phyloP scores from a whole-genome alignment of 2,329 filamentous ascomycete genomes.

The Ophiostoma piceae region DNA sequence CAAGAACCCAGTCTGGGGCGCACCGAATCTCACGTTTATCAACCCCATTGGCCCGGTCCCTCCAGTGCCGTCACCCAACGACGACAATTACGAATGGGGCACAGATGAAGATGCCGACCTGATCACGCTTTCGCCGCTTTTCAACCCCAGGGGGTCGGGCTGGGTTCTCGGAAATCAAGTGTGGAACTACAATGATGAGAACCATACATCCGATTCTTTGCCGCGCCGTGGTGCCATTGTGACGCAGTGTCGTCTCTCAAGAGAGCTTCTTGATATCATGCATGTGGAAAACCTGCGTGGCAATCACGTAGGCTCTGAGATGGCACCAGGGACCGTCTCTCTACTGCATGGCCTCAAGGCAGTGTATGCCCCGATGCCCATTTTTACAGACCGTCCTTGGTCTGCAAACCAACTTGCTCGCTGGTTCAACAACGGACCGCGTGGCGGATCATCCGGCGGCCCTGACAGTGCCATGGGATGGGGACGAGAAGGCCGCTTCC shows the following conservation, averaged over 20 bases:
- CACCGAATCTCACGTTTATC: conserved; percentile 51
- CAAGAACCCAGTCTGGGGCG: conserved; percentile 61
- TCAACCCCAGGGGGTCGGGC: conserved; percentile 65
- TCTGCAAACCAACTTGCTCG: conserved; percentile 47
- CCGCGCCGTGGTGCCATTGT: conserved; percentile 73
- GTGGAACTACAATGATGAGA: conserved; percentile 57
- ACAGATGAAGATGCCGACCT: conserved; percentile 34
- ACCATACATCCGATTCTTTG: conserved; percentile 49
- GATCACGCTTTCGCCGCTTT: conserved; percentile 67
- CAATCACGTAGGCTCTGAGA: conserved; percentile 73
- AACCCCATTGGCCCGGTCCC: conserved; percentile 51
- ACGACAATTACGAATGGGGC: conserved; percentile 33
- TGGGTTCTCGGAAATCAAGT: conserved; percentile 67
- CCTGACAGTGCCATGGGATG: conserved; percentile 54
- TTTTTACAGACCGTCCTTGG: conserved; percentile 75
- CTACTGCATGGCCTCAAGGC: conserved; percentile 75
- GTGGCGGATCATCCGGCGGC: conserved; percentile 48
- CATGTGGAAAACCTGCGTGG: conserved; percentile 68
- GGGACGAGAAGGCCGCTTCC: conserved; percentile 53
- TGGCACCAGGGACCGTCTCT: conserved; percentile 68
- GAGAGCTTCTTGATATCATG: conserved; percentile 67
- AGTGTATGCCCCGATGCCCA: conserved; percentile 70
- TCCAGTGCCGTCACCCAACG: conserved; percentile 27
- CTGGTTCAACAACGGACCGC: conserved; percentile 57
- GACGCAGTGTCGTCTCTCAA: conserved; percentile 68